These are phyloP conservation scores for Emmonsiellopsis sp. DNA, from an alignment of 2,329 filamentous ascomycete species.

Conservation along the genomic window DNA sequence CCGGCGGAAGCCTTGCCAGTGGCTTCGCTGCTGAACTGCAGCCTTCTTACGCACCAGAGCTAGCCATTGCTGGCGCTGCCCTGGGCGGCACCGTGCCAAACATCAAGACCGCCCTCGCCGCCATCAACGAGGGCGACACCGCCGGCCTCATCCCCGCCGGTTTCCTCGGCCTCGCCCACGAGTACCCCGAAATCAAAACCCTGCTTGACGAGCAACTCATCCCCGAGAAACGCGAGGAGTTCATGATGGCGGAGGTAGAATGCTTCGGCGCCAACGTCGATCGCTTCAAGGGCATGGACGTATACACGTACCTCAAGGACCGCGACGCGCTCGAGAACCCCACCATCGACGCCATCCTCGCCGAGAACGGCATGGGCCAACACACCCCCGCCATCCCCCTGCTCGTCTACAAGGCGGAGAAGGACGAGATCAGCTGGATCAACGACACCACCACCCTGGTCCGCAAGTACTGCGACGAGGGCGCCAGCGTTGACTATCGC, in stretches of 20 bases:
- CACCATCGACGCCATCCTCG: constrained; percentile 8
- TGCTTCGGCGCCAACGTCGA: constrained; percentile 15
- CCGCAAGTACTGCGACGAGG: constrained; percentile 30
- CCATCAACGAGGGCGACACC: constrained; percentile 22
- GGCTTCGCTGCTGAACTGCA: constrained; percentile 44
- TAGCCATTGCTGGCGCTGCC: constrained; percentile 40
- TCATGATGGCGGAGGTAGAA: constrained; percentile 13
- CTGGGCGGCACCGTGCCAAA: constrained; percentile 41
- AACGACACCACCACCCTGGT: constrained; percentile 38
- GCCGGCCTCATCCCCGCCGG: constrained; percentile 29
- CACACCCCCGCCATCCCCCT: constrained; percentile 39
- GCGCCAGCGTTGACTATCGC: constrained; percentile 36
- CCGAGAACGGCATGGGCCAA: constrained; percentile 25
- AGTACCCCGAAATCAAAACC: constrained; percentile 15
- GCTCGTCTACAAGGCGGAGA: constrained; percentile 43
- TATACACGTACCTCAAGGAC: constrained; percentile 15
- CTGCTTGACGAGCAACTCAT: constrained; percentile 12
- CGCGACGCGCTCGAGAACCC: constrained; percentile 11
- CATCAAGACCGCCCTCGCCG: constrained; percentile 26
- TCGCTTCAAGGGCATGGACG: constrained; percentile 15
- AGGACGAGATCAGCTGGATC: constrained; percentile 37
- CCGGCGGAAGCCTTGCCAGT: constrained; percentile 43
- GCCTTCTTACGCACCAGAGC: constrained; percentile 41
- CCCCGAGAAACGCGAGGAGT: constrained; percentile 12
- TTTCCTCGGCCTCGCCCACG: constrained; percentile 18